Evolutionary conservation across 176 grass and related monocot species (phyloP), one percentile per base, ranked within the genome.

Genomic region (Phoenix roebelenii): DNA sequence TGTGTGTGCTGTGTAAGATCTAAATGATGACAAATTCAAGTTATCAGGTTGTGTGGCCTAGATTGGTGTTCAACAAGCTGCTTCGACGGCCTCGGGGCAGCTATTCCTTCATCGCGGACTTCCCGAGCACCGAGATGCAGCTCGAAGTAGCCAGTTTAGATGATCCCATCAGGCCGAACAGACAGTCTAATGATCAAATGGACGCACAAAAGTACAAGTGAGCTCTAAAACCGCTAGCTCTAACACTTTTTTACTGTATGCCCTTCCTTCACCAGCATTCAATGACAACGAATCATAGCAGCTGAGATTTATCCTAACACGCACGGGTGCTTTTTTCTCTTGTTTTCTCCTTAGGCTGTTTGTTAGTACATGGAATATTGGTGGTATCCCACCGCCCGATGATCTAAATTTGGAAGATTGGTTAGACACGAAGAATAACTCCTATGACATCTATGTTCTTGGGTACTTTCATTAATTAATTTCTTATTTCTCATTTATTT

Each of bases 31-130:
- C 16, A 32, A 60, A 28, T 24, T 58, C 9, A 58, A 16, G 23
- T 25, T 28, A 16, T 24, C n/a, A 67, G 64, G 51, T 67, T 17
- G 15, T 61, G 24, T 72, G 69, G 69, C 58, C 69, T 15, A 54
- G 50, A 61, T 35, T 61, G 49, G 69, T 72, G 49, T n/a, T 58
- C 18, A 61, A 72, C 58, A 72, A 72, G 69, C 58, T 72, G 14
- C n/a, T 72, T 35, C 16, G 49, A 16, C 22, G 69, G 49, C 49
- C 49, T 23, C 2, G n/a, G 25, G 17, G 48, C 17, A 22, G 17
- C 25, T 19, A 61, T 22, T 61, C 49, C 23, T 72, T 52, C 16
- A 48, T 61, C 7, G 35, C 69, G 17, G 69, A 53, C 18, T 30
- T 53, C 49, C 50, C 58, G 12, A 29, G 50, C 51, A 15, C 64